These are phyloP conservation scores for Noccaea caerulescens DNA, from an alignment of 345 rosid species.

Conservation along the genomic window DNA sequence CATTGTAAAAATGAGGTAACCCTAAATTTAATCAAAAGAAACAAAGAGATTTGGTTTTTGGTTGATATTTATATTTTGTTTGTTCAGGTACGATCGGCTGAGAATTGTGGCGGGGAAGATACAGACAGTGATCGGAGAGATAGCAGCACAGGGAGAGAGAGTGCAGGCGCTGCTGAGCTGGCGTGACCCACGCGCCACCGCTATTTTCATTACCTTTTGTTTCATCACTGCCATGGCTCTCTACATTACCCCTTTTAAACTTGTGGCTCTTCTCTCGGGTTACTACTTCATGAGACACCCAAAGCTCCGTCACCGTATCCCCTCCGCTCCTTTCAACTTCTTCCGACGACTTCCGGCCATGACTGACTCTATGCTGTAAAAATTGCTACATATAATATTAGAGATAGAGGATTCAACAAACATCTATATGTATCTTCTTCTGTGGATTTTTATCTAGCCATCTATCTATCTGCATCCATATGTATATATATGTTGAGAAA, in stretches of 20 bases:
- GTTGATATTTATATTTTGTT: background rate
- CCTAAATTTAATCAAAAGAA: background rate
- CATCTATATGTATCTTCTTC: slow-evolving; percentile 16
- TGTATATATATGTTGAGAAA: background rate
- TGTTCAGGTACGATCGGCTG: slow-evolving; percentile 64
- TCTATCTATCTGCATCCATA: background rate
- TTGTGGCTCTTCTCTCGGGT: slow-evolving; percentile 64
- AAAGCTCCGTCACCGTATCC: slow-evolving; percentile 67
- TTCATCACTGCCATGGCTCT: slow-evolving; percentile 66
- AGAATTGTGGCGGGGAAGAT: slow-evolving; percentile 78
- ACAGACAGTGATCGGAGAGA: slow-evolving; percentile 85
- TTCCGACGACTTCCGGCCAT: slow-evolving; percentile 87
- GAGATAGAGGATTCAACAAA: slow-evolving; percentile 3
- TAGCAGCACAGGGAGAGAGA: slow-evolving; percentile 91
- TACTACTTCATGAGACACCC: slow-evolving; percentile 84
- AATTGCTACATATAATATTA: background rate
- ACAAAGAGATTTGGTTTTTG: background rate
- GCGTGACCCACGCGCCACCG: slow-evolving; percentile 94
- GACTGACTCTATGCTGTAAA: slow-evolving; percentile 80
- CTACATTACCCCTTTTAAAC: slow-evolving; percentile 83
- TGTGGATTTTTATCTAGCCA: background rate
- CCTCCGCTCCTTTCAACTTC: slow-evolving; percentile 80
- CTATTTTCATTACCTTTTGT: slow-evolving; percentile 72
- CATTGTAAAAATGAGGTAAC: slow-evolving; percentile 59
- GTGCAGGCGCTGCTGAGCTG: slow-evolving; percentile 80